Evolutionary conservation across 2,329 filamentous ascomycete genomes (phyloP), one percentile per base, ranked within the genome.

Genomic region (Colletotrichum paranaense): DNA sequence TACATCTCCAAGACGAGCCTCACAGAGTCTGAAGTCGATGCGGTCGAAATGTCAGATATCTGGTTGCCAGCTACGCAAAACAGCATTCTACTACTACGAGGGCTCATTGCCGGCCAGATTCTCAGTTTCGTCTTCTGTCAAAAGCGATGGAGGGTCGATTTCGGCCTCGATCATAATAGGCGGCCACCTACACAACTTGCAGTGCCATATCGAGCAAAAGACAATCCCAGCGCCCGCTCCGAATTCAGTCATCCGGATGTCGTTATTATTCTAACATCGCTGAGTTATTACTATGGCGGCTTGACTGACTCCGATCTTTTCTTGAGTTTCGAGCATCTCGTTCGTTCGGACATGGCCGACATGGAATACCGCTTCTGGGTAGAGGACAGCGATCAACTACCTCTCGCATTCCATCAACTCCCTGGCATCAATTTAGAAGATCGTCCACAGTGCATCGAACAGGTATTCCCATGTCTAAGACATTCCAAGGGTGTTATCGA

Each of bases 141-240:
- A 16, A 93, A 93, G 76, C 82, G 91, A 1, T 94, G 90, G 89
- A 81, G 88, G 3, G 91, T 94, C 0, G 87, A 93, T 67, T 94
- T 91, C 72, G 92, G 92, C 0, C 82, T 89, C 0, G 86, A 90
- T 76, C 72, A 76, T 0, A 76, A 73, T 0, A 79, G 89, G 2
- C 75, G 75, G 0, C 86, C 85, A 0, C 60, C 70, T 1, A 88
- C 86, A 0, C 82, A 78, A 62, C 83, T 92, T 0, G 88, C 88
- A 0, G 89, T 93, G 0, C 91, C 90, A 0, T 93, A 87, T 74
- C 83, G 84, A 9, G 90, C 89, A 0, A 92, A 92, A 68, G 90
- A 91, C 62, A 86, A 76, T 3, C 91, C 90, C 0, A 83, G 88
- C 0, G 79, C 84, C 0, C 83, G 88, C 3, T 87, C 90, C 0